Evolutionary conservation across 257 asterid genomes (phyloP).

Genomic region (Solanum pennellii): DNA sequence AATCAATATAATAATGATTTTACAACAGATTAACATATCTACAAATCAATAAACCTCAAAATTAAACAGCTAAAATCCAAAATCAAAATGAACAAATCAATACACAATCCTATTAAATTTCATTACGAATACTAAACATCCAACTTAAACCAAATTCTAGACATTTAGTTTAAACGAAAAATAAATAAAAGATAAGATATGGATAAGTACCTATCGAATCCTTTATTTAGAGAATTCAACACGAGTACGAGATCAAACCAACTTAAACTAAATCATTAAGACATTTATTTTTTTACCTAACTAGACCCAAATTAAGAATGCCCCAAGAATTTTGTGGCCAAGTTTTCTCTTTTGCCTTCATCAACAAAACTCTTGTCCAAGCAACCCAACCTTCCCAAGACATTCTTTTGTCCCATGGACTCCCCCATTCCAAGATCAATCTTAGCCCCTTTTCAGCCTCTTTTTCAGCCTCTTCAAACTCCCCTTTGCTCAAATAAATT

Average conservation of each 20-base stretch:
- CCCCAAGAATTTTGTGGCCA: slow-evolving; percentile 70
- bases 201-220: rapidly evolving
- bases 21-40: not conserved
- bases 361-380: slow-evolving; percentile 62
- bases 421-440: slow-evolving; percentile 72
- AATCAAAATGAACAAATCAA: too few relatives aligned
- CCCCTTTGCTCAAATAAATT: slow-evolving; percentile 43
- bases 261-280: not conserved
- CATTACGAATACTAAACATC: not conserved
- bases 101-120: not conserved
- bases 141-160: not conserved
- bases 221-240: not conserved
- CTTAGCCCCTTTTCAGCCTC: slow-evolving; percentile 61
- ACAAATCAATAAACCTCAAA: too few relatives aligned
- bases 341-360: slow-evolving; percentile 46
- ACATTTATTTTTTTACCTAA: not conserved
- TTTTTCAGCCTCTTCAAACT: slow-evolving; percentile 49
- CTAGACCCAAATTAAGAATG: slow-evolving; percentile 65
- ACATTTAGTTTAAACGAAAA: not conserved
- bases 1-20: too few relatives aligned
- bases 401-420: slow-evolving; percentile 95
- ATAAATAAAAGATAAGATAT: too few relatives aligned
- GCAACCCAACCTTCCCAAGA: slow-evolving; percentile 91
- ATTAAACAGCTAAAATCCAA: too few relatives aligned
- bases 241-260: not conserved